phyloP scores from a whole-genome alignment of 208 protist species.

The Leptomonas pyrrhocoris region DNA sequence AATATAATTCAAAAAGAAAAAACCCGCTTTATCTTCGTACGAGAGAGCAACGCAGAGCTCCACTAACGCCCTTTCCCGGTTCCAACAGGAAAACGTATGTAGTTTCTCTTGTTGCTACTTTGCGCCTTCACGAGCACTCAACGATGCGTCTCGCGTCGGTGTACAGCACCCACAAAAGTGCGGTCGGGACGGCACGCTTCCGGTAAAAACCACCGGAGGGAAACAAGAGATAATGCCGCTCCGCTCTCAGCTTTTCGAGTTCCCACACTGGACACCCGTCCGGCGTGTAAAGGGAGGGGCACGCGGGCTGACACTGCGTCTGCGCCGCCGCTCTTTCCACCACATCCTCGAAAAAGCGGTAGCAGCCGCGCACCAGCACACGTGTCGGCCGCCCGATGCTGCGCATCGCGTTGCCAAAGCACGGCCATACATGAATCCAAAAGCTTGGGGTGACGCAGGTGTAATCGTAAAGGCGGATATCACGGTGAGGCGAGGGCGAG shows the following conservation, averaged over 20 bases:
- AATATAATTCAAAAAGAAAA: not conserved
- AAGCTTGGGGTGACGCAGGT: slow-evolving; percentile 10
- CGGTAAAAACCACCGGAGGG: slow-evolving; percentile 32
- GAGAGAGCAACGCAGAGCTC: too few relatives aligned
- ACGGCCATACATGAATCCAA: slow-evolving; percentile 37
- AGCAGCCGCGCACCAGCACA: slow-evolving; percentile 26
- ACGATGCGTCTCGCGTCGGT: slow-evolving; percentile 15
- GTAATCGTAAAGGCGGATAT: not conserved
- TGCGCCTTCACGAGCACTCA: slow-evolving; percentile 1
- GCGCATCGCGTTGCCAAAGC: slow-evolving; percentile 4
- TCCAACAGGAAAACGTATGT: too few relatives aligned
- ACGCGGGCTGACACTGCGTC: slow-evolving; percentile 17
- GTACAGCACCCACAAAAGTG: slow-evolving; percentile 34
- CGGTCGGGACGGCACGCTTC: slow-evolving; percentile 17
- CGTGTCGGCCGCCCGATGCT: slow-evolving; percentile 10
- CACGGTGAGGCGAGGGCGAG: not conserved
- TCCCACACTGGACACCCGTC: slow-evolving; percentile 15
- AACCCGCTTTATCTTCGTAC: too few relatives aligned
- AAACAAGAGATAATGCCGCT: slow-evolving; percentile 34
- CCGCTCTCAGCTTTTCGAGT: slow-evolving; percentile 9
- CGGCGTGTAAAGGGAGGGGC: slow-evolving; percentile 27
- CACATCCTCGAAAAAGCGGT: slow-evolving; percentile 27
- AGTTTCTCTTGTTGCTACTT: too few relatives aligned
- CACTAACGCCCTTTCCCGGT: too few relatives aligned
- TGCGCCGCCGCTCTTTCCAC: slow-evolving; percentile 22